Base-by-base conservation (phyloP, 202 grass and related monocot genomes). In the Digitaria exilis region DNA sequence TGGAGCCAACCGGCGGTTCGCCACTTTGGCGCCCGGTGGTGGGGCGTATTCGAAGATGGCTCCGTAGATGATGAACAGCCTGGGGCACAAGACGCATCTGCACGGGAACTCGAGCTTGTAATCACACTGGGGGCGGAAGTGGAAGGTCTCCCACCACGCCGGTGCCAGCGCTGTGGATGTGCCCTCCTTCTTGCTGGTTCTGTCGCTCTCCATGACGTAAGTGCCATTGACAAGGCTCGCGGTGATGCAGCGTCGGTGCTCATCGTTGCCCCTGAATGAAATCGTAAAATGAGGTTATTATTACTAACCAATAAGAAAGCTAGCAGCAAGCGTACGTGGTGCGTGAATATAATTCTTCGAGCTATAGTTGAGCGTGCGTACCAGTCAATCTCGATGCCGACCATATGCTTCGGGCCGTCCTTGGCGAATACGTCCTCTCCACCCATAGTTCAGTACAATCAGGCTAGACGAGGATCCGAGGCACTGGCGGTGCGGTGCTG, bases 71-170 rank as follows among this genome's bases (percentile, higher is more conserved):
- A 18, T 6, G 19, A 9, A 22, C 12, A 4, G 4, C 21, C 0
- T n/a, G 6, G 24, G 5, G 4, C 55, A 60, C 0, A 45, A 5
- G 13, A 28, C 0, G 22, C 54, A 37, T 0, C 68, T 19, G 2
- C 44, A 63, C 21, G 31, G 13, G 0, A 26, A 69, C 62, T 3
- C 17, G 1, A 89, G 52, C 34, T 10, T 17, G 52, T 56, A 24
- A 22, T 30, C 3, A 0, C 6, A 2, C 0, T 2, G 6, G 0
- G 15, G 37, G 8, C 26, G 58, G 58, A 85, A 89, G 13, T 75
- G 26, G 65, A 89, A 80, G 44, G 57, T 78, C 80, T 88, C 34
- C 81, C 74, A 85, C 81, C 86, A 80, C n/a, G 65, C 19, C 43
- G 66, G 57, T 0, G 68, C 62, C 2, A 75, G 8, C 7, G 52